Evolutionary conservation across 139 green algal genomes (phyloP), one percentile per base, ranked within the genome.

Genomic region (Deuterostichococcus epilithicus): DNA sequence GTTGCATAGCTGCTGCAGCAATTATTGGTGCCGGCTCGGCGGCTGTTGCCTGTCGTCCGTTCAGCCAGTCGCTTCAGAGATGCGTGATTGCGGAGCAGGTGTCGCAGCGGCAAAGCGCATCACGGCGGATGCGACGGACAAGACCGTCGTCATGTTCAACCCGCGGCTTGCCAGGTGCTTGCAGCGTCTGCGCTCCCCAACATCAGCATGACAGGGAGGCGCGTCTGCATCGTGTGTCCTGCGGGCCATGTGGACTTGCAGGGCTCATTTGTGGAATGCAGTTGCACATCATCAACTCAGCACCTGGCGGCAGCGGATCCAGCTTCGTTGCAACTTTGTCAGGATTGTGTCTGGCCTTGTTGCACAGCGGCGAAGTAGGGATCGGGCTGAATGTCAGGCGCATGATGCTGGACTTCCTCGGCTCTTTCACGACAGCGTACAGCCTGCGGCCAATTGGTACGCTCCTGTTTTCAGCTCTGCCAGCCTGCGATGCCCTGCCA

Each of bases 311-410:
- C n/a, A n/a, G n/a, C n/a, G n/a, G n/a, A n/a, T n/a, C n/a, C n/a
- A n/a, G n/a, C n/a, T n/a, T 8, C 42, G 42, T 13, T 52, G 42
- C 42, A 20, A 22, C 39, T n/a, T n/a, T 70, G 32, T 76, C 33
- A 70, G 8, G 15, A 75, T 75, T 23, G 4, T 39, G 25, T 10
- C 36, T 73, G 73, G 37, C 10, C 36, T 32, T 66, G 18, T 25
- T 75, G 52, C 86, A 63, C 52, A 95, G 90, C 81, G 94, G 94
- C 20, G 95, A 99, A 67, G 93, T 97, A 44, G 95, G 95, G 5
- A 83, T 99, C 35, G 95, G 95, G 6, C 81, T 99, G 52, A 98
- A 94, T 75, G 86, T 95, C 44, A 87, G 95, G 30, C 86, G 94
- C 47, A 83, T 97, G 84, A 84, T 86, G 32, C 81, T 94, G 26